phyloP scores from a whole-genome alignment of 1,284 basidiomycete genomes.

The Ustilago trichophora region DNA sequence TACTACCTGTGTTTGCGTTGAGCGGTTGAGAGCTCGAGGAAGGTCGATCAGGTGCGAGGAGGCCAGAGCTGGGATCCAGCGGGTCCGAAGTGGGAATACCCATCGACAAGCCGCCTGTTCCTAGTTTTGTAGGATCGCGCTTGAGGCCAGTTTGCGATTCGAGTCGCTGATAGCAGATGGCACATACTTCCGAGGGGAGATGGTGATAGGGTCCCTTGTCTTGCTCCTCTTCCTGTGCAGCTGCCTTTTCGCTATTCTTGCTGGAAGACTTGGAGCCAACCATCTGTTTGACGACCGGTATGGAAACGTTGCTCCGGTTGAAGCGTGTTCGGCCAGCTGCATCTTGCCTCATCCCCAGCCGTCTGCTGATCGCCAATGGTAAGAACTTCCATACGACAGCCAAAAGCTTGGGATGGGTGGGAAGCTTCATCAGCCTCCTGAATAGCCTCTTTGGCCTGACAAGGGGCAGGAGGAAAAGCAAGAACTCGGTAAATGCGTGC shows the following conservation, averaged over 20 bases:
- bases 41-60: constrained; percentile 30
- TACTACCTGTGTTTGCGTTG: constrained; percentile 33
- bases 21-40: constrained; percentile 26
- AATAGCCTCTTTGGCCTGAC: constrained; percentile 75
- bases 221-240: neutral
- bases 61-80: constrained; percentile 53
- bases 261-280: constrained; percentile 6
- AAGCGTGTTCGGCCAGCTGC: constrained; percentile 18
- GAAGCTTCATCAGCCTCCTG: constrained; percentile 71
- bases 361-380: constrained; percentile 36
- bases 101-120: constrained; percentile 43
- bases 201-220: constrained; percentile 51
- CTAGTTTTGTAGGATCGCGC: constrained; percentile 30
- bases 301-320: constrained; percentile 20
- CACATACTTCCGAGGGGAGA: constrained; percentile 54
- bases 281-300: constrained; percentile 22
- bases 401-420: constrained; percentile 59
- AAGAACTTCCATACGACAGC: constrained; percentile 58
- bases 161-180: constrained; percentile 58
- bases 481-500: constrained; percentile 98
- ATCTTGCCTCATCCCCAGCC: constrained; percentile 49
- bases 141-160: constrained; percentile 49
- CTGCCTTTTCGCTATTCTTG: constrained; percentile 1
- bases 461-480: constrained; percentile 89
- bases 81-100: constrained; percentile 57